Conservation (phyloP, 2,329 filamentous ascomycete species). For the Fusarium incarnatum region DNA sequence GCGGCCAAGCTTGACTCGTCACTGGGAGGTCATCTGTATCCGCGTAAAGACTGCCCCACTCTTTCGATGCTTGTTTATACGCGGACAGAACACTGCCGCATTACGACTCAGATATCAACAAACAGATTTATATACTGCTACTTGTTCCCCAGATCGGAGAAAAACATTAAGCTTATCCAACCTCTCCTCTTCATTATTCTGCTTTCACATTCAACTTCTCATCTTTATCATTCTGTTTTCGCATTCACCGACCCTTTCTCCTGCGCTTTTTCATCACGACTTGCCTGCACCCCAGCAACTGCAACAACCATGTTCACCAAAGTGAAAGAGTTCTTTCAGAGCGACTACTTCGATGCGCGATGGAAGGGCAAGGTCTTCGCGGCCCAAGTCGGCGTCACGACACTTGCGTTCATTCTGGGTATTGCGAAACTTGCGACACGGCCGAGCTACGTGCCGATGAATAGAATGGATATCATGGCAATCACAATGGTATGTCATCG, state of each 20-base stretch:
- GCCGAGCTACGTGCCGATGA: slow-evolving; percentile 24
- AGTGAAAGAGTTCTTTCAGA: slow-evolving; percentile 22
- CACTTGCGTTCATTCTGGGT: slow-evolving; percentile 14
- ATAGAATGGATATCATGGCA: slow-evolving; percentile 28
- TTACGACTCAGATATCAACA: background rate
- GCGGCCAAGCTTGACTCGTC: background rate
- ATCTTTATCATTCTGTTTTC: too few relatives aligned
- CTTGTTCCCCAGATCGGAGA: background rate
- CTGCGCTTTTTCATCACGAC: background rate
- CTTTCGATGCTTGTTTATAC: background rate
- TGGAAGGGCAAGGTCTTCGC: slow-evolving; percentile 34
- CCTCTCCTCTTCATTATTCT: background rate
- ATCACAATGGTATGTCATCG: slow-evolving; percentile 35
- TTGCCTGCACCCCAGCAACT: fast-evolving
- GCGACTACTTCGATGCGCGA: slow-evolving; percentile 22
- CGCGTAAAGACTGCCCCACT: background rate
- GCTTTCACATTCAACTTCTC: too few relatives aligned
- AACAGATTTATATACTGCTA: background rate
- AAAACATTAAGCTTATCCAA: background rate
- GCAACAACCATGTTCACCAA: background rate
- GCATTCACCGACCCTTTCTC: fast-evolving
- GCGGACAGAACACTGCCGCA: background rate
- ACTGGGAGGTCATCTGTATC: fast-evolving
- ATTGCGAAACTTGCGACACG: slow-evolving; percentile 28
- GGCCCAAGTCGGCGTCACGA: background rate